Evolutionary conservation across 176 grass and related monocot species (phyloP).

Genomic region (Leersia perrieri): DNA sequence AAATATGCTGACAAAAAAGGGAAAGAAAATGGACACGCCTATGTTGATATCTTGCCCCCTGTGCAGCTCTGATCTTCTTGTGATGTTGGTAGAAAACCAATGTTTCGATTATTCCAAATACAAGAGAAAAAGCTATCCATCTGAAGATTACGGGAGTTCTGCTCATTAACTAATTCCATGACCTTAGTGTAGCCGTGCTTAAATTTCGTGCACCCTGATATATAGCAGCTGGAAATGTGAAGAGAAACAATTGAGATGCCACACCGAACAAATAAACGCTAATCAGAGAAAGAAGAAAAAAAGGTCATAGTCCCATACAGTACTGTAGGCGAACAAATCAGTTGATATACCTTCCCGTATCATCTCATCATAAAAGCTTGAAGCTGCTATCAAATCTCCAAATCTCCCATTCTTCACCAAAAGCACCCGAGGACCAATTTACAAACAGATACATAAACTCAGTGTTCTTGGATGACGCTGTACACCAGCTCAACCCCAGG

Average conservation of each 20-base stretch:
- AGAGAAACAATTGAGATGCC: conserved; percentile 22
- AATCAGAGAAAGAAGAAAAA: not conserved
- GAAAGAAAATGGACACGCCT: conserved; percentile 43
- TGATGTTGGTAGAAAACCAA: conserved; percentile 66
- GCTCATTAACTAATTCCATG: conserved; percentile 66
- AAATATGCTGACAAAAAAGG: conserved; percentile 3
- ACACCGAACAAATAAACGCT: not conserved
- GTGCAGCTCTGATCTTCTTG: conserved; percentile 89
- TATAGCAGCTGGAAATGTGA: conserved; percentile 60
- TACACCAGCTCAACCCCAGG: conserved; percentile 74
- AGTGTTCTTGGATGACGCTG: conserved; percentile 47
- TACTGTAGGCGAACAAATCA: conserved; percentile 88
- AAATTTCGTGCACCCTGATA: conserved; percentile 75
- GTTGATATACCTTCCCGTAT: conserved; percentile 68
- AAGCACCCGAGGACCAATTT: conserved; percentile 88
- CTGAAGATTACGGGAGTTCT: conserved; percentile 52
- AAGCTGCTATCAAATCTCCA: conserved; percentile 74
- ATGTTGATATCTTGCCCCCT: conserved; percentile 91
- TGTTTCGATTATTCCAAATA: conserved; percentile 8
- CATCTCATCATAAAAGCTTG: conserved; percentile 86
- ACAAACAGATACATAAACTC: conserved; percentile 67
- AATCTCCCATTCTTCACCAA: conserved; percentile 72
- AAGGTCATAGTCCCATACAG: conserved; percentile 54
- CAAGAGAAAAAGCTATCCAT: conserved; percentile 59
- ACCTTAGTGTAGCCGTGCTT: conserved; percentile 71